A percentile compares a stretch with the other conserved stretches of the same genome.
Conservation (phyloP, 768 basidiomycete species). For the Filobasidium wieringae region DNA sequence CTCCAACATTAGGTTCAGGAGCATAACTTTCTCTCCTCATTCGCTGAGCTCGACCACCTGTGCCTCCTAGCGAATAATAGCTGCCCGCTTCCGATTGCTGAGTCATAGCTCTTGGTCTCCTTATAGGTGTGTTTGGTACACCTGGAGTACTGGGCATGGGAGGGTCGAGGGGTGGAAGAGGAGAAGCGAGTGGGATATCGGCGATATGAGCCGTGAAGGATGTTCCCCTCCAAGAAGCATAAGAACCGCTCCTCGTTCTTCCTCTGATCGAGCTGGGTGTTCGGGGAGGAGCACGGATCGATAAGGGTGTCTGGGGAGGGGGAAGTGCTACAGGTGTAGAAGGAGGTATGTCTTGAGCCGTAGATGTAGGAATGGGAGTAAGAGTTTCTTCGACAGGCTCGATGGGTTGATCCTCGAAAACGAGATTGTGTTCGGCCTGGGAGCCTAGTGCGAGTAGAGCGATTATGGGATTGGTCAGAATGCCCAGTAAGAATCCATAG, state of each 20-base stretch:
- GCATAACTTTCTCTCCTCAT: slow-evolving; percentile 9
- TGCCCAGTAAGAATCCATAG: slow-evolving; percentile 34
- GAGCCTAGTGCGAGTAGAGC: slow-evolving; percentile 34
- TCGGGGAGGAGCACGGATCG: background rate
- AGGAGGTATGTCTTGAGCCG: background rate
- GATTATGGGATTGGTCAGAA: slow-evolving; percentile 38
- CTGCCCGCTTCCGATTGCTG: slow-evolving; percentile 1
- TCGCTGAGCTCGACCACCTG: slow-evolving; percentile 36
- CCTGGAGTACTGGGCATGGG: background rate
- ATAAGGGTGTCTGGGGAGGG: background rate
- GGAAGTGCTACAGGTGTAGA: background rate
- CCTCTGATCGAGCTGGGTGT: no score
- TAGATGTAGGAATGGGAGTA: no score
- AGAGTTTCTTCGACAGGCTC: background rate
- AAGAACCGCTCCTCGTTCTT: no score
- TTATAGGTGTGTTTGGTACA: background rate
- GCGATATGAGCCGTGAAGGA: background rate
- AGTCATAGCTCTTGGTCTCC: slow-evolving; percentile 14
- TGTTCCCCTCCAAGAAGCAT: background rate
- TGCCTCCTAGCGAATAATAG: slow-evolving; percentile 34
- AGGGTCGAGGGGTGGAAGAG: background rate
- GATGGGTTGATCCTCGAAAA: slow-evolving; percentile 19
- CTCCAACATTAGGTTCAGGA: no score
- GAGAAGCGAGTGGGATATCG: background rate
- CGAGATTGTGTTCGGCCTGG: slow-evolving; percentile 36